phyloP scores from a whole-genome alignment of 495 filamentous ascomycete species.

The Lineolata rhizophorae region DNA sequence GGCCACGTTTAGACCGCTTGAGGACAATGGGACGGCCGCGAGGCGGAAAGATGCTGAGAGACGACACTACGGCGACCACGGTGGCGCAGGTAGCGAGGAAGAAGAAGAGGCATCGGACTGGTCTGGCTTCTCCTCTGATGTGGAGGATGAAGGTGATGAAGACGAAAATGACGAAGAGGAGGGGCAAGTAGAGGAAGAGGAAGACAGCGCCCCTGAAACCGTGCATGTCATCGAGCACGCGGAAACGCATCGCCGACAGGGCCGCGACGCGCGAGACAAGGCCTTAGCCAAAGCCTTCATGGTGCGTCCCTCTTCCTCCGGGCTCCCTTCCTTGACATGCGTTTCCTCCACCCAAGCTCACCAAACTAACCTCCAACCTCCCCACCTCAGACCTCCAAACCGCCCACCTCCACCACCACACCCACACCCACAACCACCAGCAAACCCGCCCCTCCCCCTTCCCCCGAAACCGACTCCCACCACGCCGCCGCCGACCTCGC shows the following conservation, averaged over 20 bases:
- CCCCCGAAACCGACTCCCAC: constrained; percentile 24
- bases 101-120: constrained; percentile 33
- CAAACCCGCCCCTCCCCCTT: constrained; percentile 9
- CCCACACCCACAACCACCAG: constrained; percentile 24
- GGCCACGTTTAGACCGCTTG: constrained; percentile 57
- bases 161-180: no score
- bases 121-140: constrained; percentile 36
- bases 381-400: constrained; percentile 24
- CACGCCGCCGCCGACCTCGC: constrained; percentile 51
- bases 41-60: no score
- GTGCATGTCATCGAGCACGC: constrained; percentile 50
- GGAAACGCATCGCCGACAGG: constrained; percentile 13
- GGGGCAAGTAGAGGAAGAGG: no score
- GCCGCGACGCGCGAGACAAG: constrained; percentile 28
- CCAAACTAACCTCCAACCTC: not conserved
- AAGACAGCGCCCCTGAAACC: no score
- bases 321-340: not conserved
- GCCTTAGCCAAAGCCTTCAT: constrained; percentile 59
- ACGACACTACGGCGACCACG: no score
- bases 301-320: constrained; percentile 25
- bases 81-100: constrained; percentile 15
- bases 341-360: not conserved
- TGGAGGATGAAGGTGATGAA: no score
- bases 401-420: constrained; percentile 23
- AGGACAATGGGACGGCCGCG: constrained; percentile 5